These are phyloP conservation scores for Aspergillus calidoustus DNA, from an alignment of 2,329 filamentous ascomycete species.

Conservation along the genomic window DNA sequence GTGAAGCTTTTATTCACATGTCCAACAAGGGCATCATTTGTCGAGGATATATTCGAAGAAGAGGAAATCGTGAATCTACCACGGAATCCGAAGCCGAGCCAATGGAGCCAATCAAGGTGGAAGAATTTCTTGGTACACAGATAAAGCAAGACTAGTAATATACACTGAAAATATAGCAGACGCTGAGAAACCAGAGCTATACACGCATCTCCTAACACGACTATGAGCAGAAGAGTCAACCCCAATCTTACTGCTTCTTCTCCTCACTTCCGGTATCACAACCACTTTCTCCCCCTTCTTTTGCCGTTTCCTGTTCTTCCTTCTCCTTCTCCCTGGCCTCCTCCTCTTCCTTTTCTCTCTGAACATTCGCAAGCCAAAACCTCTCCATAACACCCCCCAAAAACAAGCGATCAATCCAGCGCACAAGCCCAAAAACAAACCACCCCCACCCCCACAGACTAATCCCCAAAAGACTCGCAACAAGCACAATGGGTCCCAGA, in stretches of 20 bases:
- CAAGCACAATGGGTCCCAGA: slow-evolving; percentile 34
- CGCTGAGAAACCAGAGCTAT: background rate
- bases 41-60: background rate
- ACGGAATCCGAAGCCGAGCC: background rate
- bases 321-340: background rate
- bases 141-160: background rate
- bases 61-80: background rate
- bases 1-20: background rate
- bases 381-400: slow-evolving; percentile 18
- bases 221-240: background rate
- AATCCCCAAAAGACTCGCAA: slow-evolving; percentile 20
- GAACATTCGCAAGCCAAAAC: slow-evolving; percentile 15
- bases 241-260: background rate
- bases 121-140: background rate
- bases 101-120: background rate
- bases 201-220: background rate
- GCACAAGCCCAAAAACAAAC: slow-evolving; percentile 20
- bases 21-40: background rate
- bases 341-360: slow-evolving; percentile 2
- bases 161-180: background rate
- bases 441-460: slow-evolving; percentile 22
- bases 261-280: background rate
- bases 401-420: slow-evolving; percentile 19
- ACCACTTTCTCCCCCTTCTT: background rate
- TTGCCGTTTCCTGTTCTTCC: background rate